These are phyloP conservation scores for Maudiozyma bulderi DNA, from an alignment of 805 yeast species.

Conservation along the genomic window DNA sequence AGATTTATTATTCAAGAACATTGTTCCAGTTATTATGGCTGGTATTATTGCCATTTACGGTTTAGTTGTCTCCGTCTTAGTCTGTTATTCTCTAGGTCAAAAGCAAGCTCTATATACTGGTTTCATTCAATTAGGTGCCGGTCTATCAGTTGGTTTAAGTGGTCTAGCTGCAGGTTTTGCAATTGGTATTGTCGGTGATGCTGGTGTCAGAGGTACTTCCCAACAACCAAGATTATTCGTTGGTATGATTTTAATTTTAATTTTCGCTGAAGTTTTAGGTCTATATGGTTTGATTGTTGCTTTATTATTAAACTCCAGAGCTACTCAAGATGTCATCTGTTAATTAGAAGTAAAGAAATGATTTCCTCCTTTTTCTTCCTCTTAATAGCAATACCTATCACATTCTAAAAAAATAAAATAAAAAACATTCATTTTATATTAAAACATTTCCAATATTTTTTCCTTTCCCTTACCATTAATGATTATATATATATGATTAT, in stretches of 20 bases:
- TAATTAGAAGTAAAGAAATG: constrained; percentile 26
- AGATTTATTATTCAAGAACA: constrained; percentile 83
- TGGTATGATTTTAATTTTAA: constrained; percentile 95
- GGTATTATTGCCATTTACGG: constrained; percentile 99
- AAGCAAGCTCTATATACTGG: constrained; percentile 92
- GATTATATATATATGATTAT: not conserved
- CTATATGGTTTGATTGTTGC: constrained; percentile 98
- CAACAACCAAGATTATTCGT: constrained; percentile 98
- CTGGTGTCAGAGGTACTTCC: constrained; percentile 97
- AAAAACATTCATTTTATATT: not conserved
- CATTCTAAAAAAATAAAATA: not conserved
- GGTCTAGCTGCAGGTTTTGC: constrained; percentile 99
- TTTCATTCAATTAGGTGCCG: constrained; percentile 96
- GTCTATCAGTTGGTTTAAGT: constrained; percentile 91
- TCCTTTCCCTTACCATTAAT: too few species aligned
- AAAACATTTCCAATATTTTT: too few species aligned
- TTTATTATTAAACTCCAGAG: constrained; percentile 93
- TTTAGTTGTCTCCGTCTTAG: constrained; percentile 88
- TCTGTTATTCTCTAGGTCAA: constrained; percentile 81
- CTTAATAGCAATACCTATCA: not conserved
- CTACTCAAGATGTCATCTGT: constrained; percentile 83
- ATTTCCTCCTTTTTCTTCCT: not conserved
- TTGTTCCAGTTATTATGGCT: constrained; percentile 97
- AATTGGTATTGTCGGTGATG: constrained; percentile 98
- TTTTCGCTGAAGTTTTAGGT: constrained; percentile 98